These are phyloP conservation scores for Bauhinia variegata DNA, from an alignment of 306 rosid species.

Conservation along the genomic window DNA sequence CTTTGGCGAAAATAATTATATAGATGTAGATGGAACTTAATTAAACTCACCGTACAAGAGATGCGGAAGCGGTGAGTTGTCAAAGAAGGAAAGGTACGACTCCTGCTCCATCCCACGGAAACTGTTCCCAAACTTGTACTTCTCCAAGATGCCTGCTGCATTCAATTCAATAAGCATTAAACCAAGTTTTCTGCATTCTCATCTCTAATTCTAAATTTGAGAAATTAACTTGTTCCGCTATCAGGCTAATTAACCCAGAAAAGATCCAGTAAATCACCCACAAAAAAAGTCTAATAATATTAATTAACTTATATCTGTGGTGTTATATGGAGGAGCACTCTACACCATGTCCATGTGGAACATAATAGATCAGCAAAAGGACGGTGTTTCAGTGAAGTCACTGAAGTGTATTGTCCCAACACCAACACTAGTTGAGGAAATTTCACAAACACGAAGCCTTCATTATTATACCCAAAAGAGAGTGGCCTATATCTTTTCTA, in stretches of 20 bases:
- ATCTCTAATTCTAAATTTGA: background rate
- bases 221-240: background rate
- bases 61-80: constrained; percentile 53
- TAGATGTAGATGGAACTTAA: no score
- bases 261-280: background rate
- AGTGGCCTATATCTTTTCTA: background rate
- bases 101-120: constrained; percentile 44
- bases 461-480: no score
- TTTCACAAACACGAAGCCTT: no score
- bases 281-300: no score
- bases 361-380: no score
- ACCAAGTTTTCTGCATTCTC: background rate
- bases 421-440: no score
- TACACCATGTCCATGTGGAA: no score
- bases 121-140: constrained; percentile 34
- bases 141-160: constrained; percentile 43
- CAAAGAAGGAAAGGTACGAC: constrained; percentile 48
- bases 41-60: constrained; percentile 55
- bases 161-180: no score
- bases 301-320: no score
- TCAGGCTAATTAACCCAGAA: background rate
- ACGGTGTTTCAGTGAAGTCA: no score
- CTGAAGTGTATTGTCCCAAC: no score
- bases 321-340: no score
- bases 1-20: background rate